Evolutionary conservation across 768 basidiomycete species (phyloP), one percentile per base, ranked within the genome.

Genomic region (Lactarius hengduanensis): DNA sequence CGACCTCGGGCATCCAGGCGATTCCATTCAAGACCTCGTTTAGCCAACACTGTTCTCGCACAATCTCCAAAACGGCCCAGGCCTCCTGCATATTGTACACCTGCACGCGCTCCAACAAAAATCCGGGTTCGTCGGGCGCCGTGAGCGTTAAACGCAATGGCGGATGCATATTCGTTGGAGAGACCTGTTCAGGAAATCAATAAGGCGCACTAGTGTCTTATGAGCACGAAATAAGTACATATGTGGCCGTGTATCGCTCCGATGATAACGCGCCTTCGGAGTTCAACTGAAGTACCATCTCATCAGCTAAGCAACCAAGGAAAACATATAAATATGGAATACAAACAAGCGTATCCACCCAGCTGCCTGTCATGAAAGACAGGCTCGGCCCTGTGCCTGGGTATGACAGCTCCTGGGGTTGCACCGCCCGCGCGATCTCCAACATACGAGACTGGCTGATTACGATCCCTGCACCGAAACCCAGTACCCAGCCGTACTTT

Each of bases 21-120:
- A 83, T 85, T 55, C 82, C 80, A 4, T 78, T 71, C 26, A 94
- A 75, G n/a, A 82, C 81, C 71, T 89, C 89, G 72, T 93, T 94
- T 20, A 93, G 72, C 92, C 92, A 94, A 71, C 88, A 90, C 76
- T 93, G 92, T 66, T 93, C 91, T 65, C 83, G 82, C 5, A 93
- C 89, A 71, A 94, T 82, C 88, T 93, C 91, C 22, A 93, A 74
- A 56, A 93, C 83, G 2, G 83, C 86, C 85, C 87, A 91, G 1
- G 91, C 84, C 72, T 94, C 86, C 69, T 84, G 86, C 73, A 92
- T 80, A 34, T 81, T 89, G 62, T 82, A 84, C 20, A 94, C 90
- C 3, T 86, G 89, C 1, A 93, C 80, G 63, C 82, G 81, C 68
- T 91, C 86, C 4, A 94, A 81, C 10, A 86, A 68, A 69, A 91